Base-by-base conservation (phyloP, 176 grass and related monocot species). In the Phoenix roebelenii region DNA sequence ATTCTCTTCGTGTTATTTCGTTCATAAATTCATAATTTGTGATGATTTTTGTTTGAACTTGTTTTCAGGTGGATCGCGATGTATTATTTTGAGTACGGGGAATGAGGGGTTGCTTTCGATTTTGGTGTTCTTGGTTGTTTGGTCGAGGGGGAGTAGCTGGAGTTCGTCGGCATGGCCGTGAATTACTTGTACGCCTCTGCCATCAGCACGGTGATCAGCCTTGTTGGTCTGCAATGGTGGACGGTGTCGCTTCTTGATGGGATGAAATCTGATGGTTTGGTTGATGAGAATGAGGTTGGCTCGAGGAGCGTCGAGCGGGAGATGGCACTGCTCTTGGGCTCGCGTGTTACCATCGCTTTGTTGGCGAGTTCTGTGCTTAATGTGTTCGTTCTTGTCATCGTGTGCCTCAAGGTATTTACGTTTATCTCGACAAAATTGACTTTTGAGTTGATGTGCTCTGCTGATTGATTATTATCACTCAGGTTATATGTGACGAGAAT, bases 171-270 rank as follows among this genome's bases (percentile, higher is more conserved):
- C 59, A 90, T 90, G 87, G 76, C 76, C 51, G 79, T 85, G 71
- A 85, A 80, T 74, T 71, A 66, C 62, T 69, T 90, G 32, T 79
- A 80, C 79, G 63, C 82, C 35, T 80, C 72, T 64, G 87, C 61
- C 69, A 65, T 74, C 12, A 79, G 82, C 68, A 80, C 82, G 56
- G 79, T 72, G 61, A 69, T 70, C 26, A 82, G 87, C 72, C 54
- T 77, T 48, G 69, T 71, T n/a, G 79, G 51, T 60, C 26, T 90
- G 72, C 79, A 79, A 68, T 90, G 87, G 87, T 90, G 87, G 87
- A 68, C 73, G 30, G 35, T 70, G 20, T 83, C 76, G 68, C 62
- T 85, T 65, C 69, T 90, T 49, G 79, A 90, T 22, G 78, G 59
- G 22, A 62, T 63, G 68, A 52, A 67, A 1, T 63, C 75, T 1